phyloP scores from a whole-genome alignment of 306 rosid genomes.

The Cicer judaicum region DNA sequence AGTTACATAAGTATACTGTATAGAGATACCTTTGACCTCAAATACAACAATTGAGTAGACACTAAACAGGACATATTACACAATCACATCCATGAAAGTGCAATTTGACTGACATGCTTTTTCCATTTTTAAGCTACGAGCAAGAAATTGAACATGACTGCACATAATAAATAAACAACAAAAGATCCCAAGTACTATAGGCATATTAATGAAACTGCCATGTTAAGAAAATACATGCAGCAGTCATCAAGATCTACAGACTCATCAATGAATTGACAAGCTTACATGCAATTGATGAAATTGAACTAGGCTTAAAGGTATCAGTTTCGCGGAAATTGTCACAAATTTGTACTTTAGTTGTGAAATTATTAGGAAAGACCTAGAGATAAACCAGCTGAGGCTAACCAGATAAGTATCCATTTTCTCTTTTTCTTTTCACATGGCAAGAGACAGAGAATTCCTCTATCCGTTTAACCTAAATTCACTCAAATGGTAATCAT shows the following conservation, averaged over 20 bases:
- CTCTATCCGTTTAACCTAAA: neutral
- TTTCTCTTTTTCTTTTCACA: neutral
- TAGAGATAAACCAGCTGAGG: neutral
- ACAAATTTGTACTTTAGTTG: constrained; percentile 6
- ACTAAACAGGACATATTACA: neutral
- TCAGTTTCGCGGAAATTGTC: neutral
- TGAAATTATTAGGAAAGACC: too few species aligned
- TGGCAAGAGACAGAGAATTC: neutral
- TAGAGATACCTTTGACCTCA: neutral
- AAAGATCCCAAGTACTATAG: neutral
- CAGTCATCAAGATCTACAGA: constrained; percentile 13
- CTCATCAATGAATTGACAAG: neutral
- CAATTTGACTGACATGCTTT: neutral
- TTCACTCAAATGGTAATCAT: neutral
- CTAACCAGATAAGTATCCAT: neutral
- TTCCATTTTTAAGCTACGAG: neutral
- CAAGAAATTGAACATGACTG: neutral
- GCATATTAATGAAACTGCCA: neutral
- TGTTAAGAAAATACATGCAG: neutral
- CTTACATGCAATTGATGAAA: neutral
- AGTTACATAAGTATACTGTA: neutral
- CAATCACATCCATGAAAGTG: neutral
- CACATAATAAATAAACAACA: neutral
- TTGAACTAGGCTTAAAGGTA: constrained; percentile 14
- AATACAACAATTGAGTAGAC: neutral